A percentile compares a stretch with the other conserved stretches of the same genome.
Conservation (phyloP, 306 rosid genomes). For the Cicer bijugum region DNA sequence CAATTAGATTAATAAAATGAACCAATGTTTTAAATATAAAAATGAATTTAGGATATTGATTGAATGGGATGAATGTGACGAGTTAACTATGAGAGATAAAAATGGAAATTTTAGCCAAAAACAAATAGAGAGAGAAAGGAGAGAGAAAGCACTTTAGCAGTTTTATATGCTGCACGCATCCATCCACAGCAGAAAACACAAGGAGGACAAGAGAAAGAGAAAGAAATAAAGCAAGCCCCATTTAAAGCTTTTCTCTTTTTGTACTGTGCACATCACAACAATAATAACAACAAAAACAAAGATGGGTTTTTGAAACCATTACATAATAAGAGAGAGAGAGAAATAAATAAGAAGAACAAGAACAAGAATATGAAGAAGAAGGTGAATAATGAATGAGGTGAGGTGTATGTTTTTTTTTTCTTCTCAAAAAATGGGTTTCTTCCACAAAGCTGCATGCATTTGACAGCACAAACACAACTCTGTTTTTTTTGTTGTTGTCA, state of each 20-base stretch:
- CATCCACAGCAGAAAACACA: constrained; percentile 68
- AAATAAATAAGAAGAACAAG: neutral
- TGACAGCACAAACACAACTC: constrained; percentile 1
- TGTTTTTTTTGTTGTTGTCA: neutral
- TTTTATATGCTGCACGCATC: constrained; percentile 96
- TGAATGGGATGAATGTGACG: no score
- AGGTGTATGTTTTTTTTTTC: constrained; percentile 16
- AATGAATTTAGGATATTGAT: no score
- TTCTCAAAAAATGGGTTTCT: constrained; percentile 42
- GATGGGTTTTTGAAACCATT: constrained; percentile 33
- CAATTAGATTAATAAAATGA: no score
- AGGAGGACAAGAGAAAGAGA: constrained; percentile 52
- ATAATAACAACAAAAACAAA: constrained; percentile 12
- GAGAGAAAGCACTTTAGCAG: constrained; percentile 75
- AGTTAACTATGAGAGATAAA: neutral
- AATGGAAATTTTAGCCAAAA: neutral
- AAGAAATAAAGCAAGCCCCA: constrained; percentile 40
- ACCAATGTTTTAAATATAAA: no score
- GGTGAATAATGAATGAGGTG: constrained; percentile 30
- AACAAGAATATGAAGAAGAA: constrained; percentile 34
- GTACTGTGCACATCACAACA: constrained; percentile 44
- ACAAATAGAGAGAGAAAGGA: neutral
- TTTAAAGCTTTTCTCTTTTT: constrained; percentile 46
- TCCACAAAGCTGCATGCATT: constrained; percentile 35
- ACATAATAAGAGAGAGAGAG: neutral